Base-by-base conservation (phyloP, 768 basidiomycete genomes). In the Hericium alpestre region DNA sequence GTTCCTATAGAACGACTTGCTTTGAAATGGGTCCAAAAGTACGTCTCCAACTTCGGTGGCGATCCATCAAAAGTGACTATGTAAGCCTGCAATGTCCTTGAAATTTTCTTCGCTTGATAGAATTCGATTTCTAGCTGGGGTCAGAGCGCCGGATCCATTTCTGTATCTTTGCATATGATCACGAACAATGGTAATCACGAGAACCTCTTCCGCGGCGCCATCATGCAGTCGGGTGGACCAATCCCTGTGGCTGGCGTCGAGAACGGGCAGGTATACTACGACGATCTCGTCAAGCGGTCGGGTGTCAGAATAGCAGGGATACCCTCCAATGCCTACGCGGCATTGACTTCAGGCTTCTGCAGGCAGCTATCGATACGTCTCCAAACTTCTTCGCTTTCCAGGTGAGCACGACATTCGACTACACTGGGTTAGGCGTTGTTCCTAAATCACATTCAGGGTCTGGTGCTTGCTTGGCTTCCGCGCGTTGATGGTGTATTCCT, bases 11-110 rank as follows among this genome's bases (percentile, higher is more conserved):
- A 82, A 64, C 73, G 80, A 16, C 67, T 77, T 39, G 83, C 82
- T 1, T 62, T 88, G 4, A 67, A 77, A 53, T 87, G 86, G 85
- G 70, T 87, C 2, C 79, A 83, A 59, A 79, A 81, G 63, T 80
- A 87, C 63, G 83, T 87, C 56, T 61, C 66, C 38, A 69, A 70
- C 5, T 87, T 86, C 61, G 84, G 85, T 1, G 85, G 86, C 10
- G 82, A 87, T 65, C 77, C 79, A 0, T 65, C 65, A 6, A 82
- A 79, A 66, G 82, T 83, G 2, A 81, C 79, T 0, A 75, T 81
- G 77, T 81, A 65, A 55, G 77, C 9, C 32, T 41, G 20, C 6
- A 6, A 8, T 32, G 32, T 7, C 54, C 53, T 48, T 52, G 25
- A 25, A n/a, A 8, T 7, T 4, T 13, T 37, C 15, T 3, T 22